Evolutionary conservation across 2,329 filamentous ascomycete genomes (phyloP), one percentile per base, ranked within the genome.

Genomic region (Amphichorda felina): DNA sequence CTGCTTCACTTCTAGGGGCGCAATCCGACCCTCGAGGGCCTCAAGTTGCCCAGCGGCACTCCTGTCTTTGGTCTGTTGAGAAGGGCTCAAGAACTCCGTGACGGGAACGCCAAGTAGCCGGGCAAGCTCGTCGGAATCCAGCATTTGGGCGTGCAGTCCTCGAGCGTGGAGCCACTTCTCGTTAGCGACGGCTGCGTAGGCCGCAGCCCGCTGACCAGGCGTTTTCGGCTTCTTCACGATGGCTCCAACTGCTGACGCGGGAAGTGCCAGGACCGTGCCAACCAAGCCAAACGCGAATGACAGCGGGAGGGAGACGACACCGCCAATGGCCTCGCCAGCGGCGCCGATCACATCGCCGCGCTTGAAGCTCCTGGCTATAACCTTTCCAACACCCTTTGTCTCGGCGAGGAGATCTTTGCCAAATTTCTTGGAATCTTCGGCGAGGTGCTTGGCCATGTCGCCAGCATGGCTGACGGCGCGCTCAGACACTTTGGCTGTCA

Each of bases 401-500:
- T 63, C 60, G 7, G 43, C 42, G 2, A 45, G 42, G 3, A 65
- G 52, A 8, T 53, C 49, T 36, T 57, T 58, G 41, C 59, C 54
- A 17, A 60, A 47, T 5, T 44, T 44, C 30, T 47, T 54, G 9
- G 50, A 69, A 41, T 49, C 50, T 10, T 52, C 41, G 35, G 55
- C 46, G 2, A 68, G 33, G 16, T 53, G 44, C 25, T 50, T 50
- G 7, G 50, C 62, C 11, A 63, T 45, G 33, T 66, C 63, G 22
- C 51, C 56, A 2, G 61, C 63, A 39, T 66, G 63, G 21, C 51
- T 53, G 14, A 66, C 38, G 5, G 64, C 63, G 3, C 60, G 56
- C 34, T 63, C 57, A 0, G 60, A 59, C 0, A 67, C 60, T 15
- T 55, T 63, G 34, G 64, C 63, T 0, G 56, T 54, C 5, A 68